phyloP scores from a whole-genome alignment of 1,284 basidiomycete genomes.

The Cystobasidium sp. region DNA sequence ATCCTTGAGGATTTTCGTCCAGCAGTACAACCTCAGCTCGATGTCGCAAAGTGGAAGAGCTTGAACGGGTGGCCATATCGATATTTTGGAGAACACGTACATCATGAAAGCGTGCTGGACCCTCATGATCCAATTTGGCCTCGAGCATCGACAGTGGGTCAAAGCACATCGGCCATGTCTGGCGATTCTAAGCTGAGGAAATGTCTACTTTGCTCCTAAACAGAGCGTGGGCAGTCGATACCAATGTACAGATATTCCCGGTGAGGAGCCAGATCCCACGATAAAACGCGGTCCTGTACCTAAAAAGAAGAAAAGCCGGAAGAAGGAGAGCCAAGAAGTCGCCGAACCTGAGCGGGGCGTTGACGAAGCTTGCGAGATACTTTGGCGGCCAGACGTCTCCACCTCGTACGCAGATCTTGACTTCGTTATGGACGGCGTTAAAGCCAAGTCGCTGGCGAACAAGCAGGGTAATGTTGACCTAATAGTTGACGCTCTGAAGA shows the following conservation, averaged over 20 bases:
- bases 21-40: slow-evolving; percentile 19
- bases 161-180: not conserved
- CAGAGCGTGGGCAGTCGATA: slow-evolving; percentile 51
- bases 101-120: slow-evolving; percentile 48
- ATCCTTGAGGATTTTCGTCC: not conserved
- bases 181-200: not conserved
- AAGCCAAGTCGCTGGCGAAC: not conserved
- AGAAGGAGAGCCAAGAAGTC: slow-evolving; percentile 1
- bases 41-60: slow-evolving; percentile 44
- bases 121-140: slow-evolving; percentile 53
- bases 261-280: slow-evolving; percentile 30
- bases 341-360: slow-evolving; percentile 35
- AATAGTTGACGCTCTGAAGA: slow-evolving; percentile 16
- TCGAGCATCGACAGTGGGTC: slow-evolving; percentile 48
- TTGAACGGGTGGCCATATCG: slow-evolving; percentile 53
- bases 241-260: slow-evolving; percentile 45
- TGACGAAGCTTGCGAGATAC: slow-evolving; percentile 11
- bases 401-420: slow-evolving; percentile 1
- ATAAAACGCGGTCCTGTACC: slow-evolving; percentile 6
- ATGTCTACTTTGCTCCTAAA: not conserved
- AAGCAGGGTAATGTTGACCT: slow-evolving; percentile 28
- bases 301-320: slow-evolving; percentile 7
- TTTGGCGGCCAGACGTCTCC: slow-evolving; percentile 18
- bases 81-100: slow-evolving; percentile 52
- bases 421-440: not conserved